Conservation (phyloP, 805 yeast species). For the Starmerella cellae region DNA sequence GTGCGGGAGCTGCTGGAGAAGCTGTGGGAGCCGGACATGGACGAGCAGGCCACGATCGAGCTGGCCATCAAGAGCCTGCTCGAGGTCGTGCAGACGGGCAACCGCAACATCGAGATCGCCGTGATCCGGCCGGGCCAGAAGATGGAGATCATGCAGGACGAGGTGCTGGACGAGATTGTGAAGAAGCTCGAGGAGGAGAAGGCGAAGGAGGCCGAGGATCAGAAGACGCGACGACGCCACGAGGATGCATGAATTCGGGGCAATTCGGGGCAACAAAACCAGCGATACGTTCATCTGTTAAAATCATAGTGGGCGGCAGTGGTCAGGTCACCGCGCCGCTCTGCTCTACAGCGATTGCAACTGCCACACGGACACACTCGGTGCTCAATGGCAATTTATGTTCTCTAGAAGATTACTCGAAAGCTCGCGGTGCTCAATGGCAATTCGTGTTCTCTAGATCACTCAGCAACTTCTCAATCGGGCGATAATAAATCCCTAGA, state of each 20-base stretch:
- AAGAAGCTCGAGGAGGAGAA: slow-evolving; percentile 78
- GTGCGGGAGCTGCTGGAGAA: slow-evolving; percentile 92
- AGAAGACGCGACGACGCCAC: slow-evolving; percentile 32
- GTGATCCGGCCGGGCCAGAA: slow-evolving; percentile 60
- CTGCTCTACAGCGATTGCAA: too few relatives aligned
- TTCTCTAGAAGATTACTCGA: too few relatives aligned
- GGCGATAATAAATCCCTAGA: too few relatives aligned
- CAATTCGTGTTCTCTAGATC: too few relatives aligned
- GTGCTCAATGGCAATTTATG: too few relatives aligned
- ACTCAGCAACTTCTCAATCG: too few relatives aligned
- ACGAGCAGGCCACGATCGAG: slow-evolving; percentile 56
- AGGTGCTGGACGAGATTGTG: slow-evolving; percentile 61
- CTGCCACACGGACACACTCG: too few relatives aligned
- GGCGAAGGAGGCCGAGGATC: slow-evolving; percentile 48
- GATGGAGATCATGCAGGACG: slow-evolving; percentile 47
- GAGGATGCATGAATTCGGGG: slow-evolving; percentile 11
- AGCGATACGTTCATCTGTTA: too few relatives aligned
- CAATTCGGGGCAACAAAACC: too few relatives aligned
- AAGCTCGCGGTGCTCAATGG: too few relatives aligned
- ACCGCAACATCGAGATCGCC: slow-evolving; percentile 87
- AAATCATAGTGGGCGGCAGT: too few relatives aligned
- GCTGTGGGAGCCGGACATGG: slow-evolving; percentile 52
- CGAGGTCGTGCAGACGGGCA: slow-evolving; percentile 97
- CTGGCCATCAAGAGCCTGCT: slow-evolving; percentile 75
- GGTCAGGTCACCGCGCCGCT: too few relatives aligned